Evolutionary conservation across 257 asterid genomes (phyloP).

Genomic region (Solanum verrucosum): DNA sequence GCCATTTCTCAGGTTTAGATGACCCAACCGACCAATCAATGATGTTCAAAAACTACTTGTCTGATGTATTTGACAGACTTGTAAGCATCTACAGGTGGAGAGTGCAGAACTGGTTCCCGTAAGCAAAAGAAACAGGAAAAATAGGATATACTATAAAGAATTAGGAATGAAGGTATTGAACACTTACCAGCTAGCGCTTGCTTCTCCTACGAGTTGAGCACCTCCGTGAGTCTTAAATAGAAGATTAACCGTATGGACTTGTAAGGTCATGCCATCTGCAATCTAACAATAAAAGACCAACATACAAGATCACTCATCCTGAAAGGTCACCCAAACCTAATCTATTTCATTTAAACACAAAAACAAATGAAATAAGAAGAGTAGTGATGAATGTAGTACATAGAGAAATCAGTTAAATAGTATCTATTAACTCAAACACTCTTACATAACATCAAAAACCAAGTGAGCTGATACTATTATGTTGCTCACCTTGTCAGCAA

Average conservation of each 20-base stretch:
- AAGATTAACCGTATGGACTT: constrained; percentile 77
- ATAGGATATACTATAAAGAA: neutral
- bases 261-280: constrained; percentile 95
- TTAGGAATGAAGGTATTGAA: neutral
- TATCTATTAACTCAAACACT: neutral
- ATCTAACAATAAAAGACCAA: constrained; percentile 46
- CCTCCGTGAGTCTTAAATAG: constrained; percentile 95
- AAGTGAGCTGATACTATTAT: neutral
- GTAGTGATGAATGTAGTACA: neutral
- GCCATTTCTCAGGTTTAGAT: neutral
- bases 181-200: constrained; percentile 61
- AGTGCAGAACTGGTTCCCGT: neutral
- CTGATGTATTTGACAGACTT: neutral
- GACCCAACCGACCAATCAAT: neutral
- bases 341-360: neutral
- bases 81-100: neutral
- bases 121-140: neutral
- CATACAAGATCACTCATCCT: constrained; percentile 1
- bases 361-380: neutral
- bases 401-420: neutral
- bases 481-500: constrained; percentile 81
- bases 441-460: constrained; percentile 2
- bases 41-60: neutral
- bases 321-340: neutral
- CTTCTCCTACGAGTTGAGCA: constrained; percentile 73